A percentile compares a stretch with the other conserved stretches of the same genome.
Conservation (phyloP, 2,329 filamentous ascomycete species). For the Alternaria panax region DNA sequence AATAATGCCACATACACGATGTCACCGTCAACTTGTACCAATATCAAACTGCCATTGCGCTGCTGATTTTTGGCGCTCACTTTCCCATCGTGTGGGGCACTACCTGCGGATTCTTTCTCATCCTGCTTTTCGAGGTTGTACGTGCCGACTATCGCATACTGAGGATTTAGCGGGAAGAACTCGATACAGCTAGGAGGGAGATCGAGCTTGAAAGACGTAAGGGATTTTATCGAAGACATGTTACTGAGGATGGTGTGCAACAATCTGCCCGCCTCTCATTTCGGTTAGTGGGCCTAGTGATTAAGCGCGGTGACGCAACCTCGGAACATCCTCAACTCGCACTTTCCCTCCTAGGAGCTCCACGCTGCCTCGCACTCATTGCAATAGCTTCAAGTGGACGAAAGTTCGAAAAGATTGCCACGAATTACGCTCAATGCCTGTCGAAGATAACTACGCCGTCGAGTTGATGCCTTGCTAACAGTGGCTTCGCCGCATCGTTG, state of each 20-base stretch:
- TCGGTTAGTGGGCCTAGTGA: conserved; percentile 27
- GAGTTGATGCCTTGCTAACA: conserved; percentile 42
- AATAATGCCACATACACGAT: conserved; percentile 62
- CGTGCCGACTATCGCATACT: conserved; percentile 81
- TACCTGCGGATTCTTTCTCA: conserved; percentile 36
- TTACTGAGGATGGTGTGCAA: conserved; percentile 7
- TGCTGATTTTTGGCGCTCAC: conserved; percentile 59
- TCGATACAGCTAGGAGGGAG: conserved; percentile 81
- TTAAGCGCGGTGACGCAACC: conserved; percentile 21
- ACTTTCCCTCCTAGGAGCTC: background rate
- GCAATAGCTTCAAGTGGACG: background rate
- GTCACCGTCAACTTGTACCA: conserved; percentile 65
- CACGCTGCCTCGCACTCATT: background rate
- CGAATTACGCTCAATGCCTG: background rate
- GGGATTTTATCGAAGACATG: conserved; percentile 52
- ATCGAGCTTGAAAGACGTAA: conserved; percentile 64
- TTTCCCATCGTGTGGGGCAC: conserved; percentile 27
- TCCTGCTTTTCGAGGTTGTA: conserved; percentile 72
- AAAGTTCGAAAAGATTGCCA: background rate
- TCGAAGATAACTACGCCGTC: conserved; percentile 3
- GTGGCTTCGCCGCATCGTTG: conserved; percentile 36
- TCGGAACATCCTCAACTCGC: background rate
- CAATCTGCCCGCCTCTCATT: conserved; percentile 15
- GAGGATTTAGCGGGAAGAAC: conserved; percentile 68
- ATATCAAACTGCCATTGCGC: conserved; percentile 75